Base-by-base conservation (phyloP, 495 filamentous ascomycete genomes). In the Cudoniella acicularis region DNA sequence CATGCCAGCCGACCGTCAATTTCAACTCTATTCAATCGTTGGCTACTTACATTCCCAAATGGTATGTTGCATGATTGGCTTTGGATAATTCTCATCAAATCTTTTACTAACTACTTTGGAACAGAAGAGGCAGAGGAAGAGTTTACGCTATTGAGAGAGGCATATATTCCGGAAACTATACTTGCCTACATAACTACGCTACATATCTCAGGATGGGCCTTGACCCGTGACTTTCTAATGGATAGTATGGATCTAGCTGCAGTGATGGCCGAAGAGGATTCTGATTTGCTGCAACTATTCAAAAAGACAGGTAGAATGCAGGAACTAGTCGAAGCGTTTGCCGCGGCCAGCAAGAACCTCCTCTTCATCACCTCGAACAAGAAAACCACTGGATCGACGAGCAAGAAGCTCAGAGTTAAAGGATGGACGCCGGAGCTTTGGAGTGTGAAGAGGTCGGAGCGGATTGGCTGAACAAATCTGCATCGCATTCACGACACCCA, bases 131-230 rank as follows among this genome's bases (percentile, higher is more conserved):
- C 60, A 54, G 74, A 79, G 49, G 64, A 64, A 17, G 78, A 78
- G 27, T 77, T 79, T 57, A 53, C 58, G 3, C 67, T 79, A 18
- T 83, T 96, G 54, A 84, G 89, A 57, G 78, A 79, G 23, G 81
- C 81, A 3, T 95, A 92, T 71, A 75, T 97, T 26, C 92, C 92
- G 20, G 90, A 94, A 72, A 76, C 88, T 10, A 71, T 96, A 54
- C 78, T 96, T 41, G 87, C 87, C n/a, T 96, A 91, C 69, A 82
- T 87, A 70, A 86, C 77, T 64, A 82, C 85, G 18, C 71, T 95
- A 48, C 85, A 92, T 66, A 86, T 83, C 67, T 83, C 83, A 11
- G 87, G 87, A 2, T 79, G 79, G 23, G 73, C 78, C 41, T 72
- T 91, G 6, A 83, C 75, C 42, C 83, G 84, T 22, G 87, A 87